phyloP scores from a whole-genome alignment of 345 rosid species.

The Boechera retrofracta region DNA sequence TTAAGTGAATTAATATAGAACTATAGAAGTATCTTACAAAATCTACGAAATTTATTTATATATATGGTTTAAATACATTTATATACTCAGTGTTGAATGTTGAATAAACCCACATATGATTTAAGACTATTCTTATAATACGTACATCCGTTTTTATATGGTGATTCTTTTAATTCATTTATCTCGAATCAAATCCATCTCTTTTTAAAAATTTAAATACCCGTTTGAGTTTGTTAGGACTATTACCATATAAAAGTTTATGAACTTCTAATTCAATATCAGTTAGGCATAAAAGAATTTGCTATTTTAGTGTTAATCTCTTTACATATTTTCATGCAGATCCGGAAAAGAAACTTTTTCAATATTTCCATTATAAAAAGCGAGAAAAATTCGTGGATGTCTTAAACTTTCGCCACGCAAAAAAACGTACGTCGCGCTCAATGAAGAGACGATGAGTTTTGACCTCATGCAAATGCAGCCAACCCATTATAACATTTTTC shows the following conservation, averaged over 20 bases:
- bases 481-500: neutral
- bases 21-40: too few species aligned
- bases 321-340: neutral
- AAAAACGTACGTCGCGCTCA: neutral
- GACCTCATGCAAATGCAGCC: slow-evolving; percentile 9
- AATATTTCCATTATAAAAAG: neutral
- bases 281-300: too few species aligned
- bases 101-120: neutral
- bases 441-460: neutral
- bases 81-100: neutral
- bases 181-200: too few species aligned
- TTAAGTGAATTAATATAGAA: too few species aligned
- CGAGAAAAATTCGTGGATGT: neutral
- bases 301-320: neutral
- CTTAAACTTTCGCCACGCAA: neutral
- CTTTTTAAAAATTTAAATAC: too few species aligned
- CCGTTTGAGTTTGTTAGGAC: neutral
- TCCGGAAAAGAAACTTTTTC: too few species aligned
- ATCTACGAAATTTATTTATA: too few species aligned
- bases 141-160: too few species aligned
- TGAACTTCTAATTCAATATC: too few species aligned
- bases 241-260: neutral
- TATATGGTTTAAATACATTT: too few species aligned
- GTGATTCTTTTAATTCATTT: too few species aligned
- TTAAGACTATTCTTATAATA: too few species aligned